These are phyloP conservation scores for Rhizopogon salebrosus DNA, from an alignment of 768 basidiomycete genomes.

Conservation along the genomic window DNA sequence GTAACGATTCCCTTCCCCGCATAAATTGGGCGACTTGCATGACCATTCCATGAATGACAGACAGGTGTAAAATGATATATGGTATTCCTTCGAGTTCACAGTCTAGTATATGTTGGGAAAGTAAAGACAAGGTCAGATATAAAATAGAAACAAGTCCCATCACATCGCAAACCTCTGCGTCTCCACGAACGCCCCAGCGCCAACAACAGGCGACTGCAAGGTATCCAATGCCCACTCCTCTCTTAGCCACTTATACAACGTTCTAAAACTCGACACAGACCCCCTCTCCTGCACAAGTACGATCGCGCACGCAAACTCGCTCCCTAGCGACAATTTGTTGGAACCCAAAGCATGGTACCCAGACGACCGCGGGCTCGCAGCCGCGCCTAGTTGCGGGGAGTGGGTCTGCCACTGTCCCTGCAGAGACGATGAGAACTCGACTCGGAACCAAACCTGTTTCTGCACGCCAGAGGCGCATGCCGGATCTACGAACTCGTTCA, in stretches of 20 bases:
- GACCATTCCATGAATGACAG: too few species aligned
- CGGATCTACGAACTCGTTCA: constrained; percentile 43
- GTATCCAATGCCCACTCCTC: constrained; percentile 56
- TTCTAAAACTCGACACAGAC: constrained; percentile 79
- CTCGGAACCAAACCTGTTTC: constrained; percentile 78
- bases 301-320: constrained; percentile 55
- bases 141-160: too few species aligned
- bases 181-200: constrained; percentile 38
- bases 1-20: neutral
- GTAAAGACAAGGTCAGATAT: neutral
- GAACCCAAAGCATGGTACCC: constrained; percentile 19
- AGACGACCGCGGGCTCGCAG: constrained; percentile 22
- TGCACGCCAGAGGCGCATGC: constrained; percentile 37
- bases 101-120: neutral
- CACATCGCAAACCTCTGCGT: constrained; percentile 31
- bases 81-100: neutral
- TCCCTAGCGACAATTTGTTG: constrained; percentile 20
- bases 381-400: constrained; percentile 15
- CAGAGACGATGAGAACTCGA: constrained; percentile 57
- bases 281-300: constrained; percentile 88
- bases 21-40: too few species aligned
- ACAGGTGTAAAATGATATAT: neutral
- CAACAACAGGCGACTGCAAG: constrained; percentile 22
- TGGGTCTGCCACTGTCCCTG: constrained; percentile 17
- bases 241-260: constrained; percentile 66